phyloP scores from a whole-genome alignment of 2,329 filamentous ascomycete species.

The Elsinoe perseae region DNA sequence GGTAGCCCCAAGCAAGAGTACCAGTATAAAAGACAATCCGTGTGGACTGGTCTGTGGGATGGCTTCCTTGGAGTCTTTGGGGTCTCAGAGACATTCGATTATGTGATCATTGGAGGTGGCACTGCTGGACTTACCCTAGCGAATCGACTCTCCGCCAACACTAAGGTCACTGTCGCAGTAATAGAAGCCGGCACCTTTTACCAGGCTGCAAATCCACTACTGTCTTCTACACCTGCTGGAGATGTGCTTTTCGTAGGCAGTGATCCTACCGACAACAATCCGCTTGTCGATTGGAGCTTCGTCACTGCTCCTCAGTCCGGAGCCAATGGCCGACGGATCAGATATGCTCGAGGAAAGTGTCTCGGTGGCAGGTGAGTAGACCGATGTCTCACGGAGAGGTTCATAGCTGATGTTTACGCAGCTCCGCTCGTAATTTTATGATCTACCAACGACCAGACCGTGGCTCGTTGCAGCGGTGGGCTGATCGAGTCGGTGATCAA shows the following conservation, averaged over 20 bases:
- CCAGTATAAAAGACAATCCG: neutral
- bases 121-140: constrained; percentile 22
- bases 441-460: constrained; percentile 27
- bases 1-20: neutral
- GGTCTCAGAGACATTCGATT: constrained; percentile 20
- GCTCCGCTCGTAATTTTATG: constrained; percentile 25
- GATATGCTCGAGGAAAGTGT: constrained; percentile 27
- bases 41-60: neutral
- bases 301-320: constrained; percentile 22
- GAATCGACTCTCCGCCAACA: constrained; percentile 20
- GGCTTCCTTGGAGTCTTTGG: neutral
- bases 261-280: constrained; percentile 18
- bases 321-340: constrained; percentile 16
- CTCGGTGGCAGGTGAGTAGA: constrained; percentile 22
- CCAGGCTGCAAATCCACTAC: constrained; percentile 16
- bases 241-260: constrained; percentile 1
- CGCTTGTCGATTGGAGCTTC: constrained; percentile 27
- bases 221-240: constrained; percentile 11
- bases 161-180: constrained; percentile 20
- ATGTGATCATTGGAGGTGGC: constrained; percentile 22
- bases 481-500: constrained; percentile 31
- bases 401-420: neutral
- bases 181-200: constrained; percentile 25
- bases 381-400: neutral
- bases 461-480: constrained; percentile 30